Percentiles rank a stretch among this genome's conserved stretches.
phyloP scores from a whole-genome alignment of 306 rosid species.

The Cicer arietinum region DNA sequence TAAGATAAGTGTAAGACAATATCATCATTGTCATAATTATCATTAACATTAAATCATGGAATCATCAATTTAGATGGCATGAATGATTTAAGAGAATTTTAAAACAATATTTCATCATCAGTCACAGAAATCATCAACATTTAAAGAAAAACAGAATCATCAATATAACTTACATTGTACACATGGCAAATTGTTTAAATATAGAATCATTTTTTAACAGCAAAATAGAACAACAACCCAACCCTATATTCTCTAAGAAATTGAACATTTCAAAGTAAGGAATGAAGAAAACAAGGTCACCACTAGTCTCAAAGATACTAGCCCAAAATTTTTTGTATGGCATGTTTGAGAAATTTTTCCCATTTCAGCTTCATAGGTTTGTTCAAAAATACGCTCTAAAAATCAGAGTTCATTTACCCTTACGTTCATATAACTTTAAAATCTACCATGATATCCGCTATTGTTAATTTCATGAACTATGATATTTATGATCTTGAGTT shows the following conservation, averaged over 20 bases:
- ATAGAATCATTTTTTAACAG: neutral
- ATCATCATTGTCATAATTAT: too few relatives aligned
- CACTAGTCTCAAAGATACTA: neutral
- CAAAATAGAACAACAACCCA: neutral
- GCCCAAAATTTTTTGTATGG: slow-evolving; percentile 40
- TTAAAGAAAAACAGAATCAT: neutral
- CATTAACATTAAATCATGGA: neutral
- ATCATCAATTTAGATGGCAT: neutral
- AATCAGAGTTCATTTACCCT: slow-evolving; percentile 43
- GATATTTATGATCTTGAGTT: slow-evolving; percentile 73
- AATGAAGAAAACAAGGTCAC: neutral
- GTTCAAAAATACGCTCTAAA: slow-evolving; percentile 31
- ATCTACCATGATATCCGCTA: too few relatives aligned
- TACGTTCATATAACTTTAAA: slow-evolving; percentile 55
- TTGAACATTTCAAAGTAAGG: neutral
- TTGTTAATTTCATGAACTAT: slow-evolving; percentile 49
- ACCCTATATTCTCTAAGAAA: too few relatives aligned
- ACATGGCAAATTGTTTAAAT: neutral
- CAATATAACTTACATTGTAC: neutral
- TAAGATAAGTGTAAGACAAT: too few relatives aligned
- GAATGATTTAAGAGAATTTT: neutral
- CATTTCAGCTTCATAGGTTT: slow-evolving; percentile 15
- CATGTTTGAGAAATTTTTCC: slow-evolving; percentile 45
- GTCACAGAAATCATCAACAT: too few relatives aligned
- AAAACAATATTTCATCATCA: too few relatives aligned